Evolutionary conservation across 2,329 filamentous ascomycete genomes (phyloP).

Genomic region (Geosmithia morbida): DNA sequence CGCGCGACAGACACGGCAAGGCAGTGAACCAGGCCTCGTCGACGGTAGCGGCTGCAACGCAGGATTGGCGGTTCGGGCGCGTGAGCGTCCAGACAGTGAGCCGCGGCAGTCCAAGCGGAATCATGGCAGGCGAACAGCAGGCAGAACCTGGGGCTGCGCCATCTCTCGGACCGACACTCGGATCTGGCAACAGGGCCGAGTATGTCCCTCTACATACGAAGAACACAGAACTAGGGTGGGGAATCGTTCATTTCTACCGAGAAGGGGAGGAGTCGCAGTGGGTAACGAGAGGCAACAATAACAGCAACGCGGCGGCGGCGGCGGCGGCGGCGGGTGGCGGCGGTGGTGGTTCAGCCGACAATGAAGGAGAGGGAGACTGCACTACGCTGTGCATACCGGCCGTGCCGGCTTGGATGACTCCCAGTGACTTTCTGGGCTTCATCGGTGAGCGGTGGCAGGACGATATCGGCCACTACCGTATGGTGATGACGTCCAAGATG

Average conservation of each 20-base stretch:
- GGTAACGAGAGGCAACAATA: slow-evolving; percentile 16
- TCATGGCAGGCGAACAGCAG: slow-evolving; percentile 3
- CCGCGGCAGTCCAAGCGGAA: slow-evolving; percentile 10
- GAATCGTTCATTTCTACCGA: slow-evolving; percentile 85
- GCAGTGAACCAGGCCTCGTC: neutral
- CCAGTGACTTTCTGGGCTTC: slow-evolving; percentile 81
- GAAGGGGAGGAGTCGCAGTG: slow-evolving; percentile 62
- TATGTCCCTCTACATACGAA: slow-evolving; percentile 58
- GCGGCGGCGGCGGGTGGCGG: slow-evolving; percentile 4
- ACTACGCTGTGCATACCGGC: slow-evolving; percentile 87
- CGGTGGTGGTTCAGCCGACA: slow-evolving; percentile 13
- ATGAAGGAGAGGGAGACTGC: slow-evolving; percentile 43
- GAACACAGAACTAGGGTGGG: slow-evolving; percentile 75
- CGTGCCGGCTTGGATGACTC: slow-evolving; percentile 86
- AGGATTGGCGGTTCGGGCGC: slow-evolving; percentile 72
- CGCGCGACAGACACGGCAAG: too few species aligned
- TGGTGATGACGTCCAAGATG: slow-evolving; percentile 78
- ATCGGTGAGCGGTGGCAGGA: slow-evolving; percentile 77
- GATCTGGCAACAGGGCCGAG: slow-evolving; percentile 65
- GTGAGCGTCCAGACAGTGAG: slow-evolving; percentile 73
- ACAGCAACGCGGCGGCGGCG: slow-evolving; percentile 1
- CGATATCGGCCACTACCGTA: slow-evolving; percentile 82
- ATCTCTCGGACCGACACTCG: slow-evolving; percentile 37
- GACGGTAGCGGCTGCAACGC: slow-evolving; percentile 19
- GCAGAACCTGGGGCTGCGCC: slow-evolving; percentile 21